phyloP scores from a whole-genome alignment of 2,329 filamentous ascomycete species.

The Ceratocystis albifundus region DNA sequence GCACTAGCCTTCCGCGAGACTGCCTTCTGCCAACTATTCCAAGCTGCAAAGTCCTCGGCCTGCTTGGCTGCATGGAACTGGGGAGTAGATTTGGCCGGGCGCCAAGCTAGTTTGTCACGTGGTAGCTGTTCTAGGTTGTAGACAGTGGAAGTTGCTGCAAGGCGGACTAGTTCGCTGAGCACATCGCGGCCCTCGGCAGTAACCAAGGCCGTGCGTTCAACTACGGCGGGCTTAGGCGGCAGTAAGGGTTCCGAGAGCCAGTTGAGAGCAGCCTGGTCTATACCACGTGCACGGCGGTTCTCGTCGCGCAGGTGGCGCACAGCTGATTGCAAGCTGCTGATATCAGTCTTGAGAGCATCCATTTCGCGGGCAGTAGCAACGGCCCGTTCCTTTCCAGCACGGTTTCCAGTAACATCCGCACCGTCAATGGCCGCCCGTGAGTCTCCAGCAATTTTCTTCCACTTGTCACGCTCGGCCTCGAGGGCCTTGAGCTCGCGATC shows the following conservation, averaged over 20 bases:
- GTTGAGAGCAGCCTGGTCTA: constrained; percentile 44
- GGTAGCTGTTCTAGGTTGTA: constrained; percentile 49
- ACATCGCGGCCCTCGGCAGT: constrained; percentile 52
- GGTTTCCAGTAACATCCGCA: constrained; percentile 35
- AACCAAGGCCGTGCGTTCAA: constrained; percentile 45
- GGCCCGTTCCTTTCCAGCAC: constrained; percentile 52
- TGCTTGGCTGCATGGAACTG: constrained; percentile 55
- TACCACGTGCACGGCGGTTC: constrained; percentile 49
- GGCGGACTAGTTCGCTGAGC: constrained; percentile 51
- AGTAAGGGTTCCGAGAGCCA: constrained; percentile 55
- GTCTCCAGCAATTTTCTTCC: constrained; percentile 59
- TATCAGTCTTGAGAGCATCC: constrained; percentile 58
- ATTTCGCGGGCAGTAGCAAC: constrained; percentile 62
- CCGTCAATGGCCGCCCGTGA: constrained; percentile 44
- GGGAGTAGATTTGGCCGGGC: constrained; percentile 50
- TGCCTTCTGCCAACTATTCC: constrained; percentile 47
- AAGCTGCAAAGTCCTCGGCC: constrained; percentile 52
- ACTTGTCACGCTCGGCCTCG: constrained; percentile 56
- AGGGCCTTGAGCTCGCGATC: constrained; percentile 54
- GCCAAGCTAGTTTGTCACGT: constrained; percentile 53
- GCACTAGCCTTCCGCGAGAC: constrained; percentile 43
- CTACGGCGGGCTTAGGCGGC: constrained; percentile 38
- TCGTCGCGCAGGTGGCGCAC: constrained; percentile 58
- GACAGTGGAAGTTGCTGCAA: constrained; percentile 45
- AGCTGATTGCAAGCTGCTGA: constrained; percentile 51